A percentile compares a stretch with the other conserved stretches of the same genome.
Conservation (phyloP, 73 alveolate genomes). For the Symbiodinium natans region DNA sequence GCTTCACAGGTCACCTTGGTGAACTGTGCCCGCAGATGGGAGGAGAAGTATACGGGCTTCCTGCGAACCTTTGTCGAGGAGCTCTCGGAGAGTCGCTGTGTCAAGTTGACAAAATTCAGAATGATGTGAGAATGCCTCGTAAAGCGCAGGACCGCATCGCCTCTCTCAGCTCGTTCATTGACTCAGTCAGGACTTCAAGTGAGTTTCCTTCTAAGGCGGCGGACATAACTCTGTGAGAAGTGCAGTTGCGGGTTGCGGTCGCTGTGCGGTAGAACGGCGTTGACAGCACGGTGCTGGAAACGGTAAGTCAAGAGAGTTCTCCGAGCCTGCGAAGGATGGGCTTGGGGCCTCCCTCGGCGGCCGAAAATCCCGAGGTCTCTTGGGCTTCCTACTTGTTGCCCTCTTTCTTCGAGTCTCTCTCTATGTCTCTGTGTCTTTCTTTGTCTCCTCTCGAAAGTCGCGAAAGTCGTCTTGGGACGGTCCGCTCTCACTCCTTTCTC, state of each 20-base stretch:
- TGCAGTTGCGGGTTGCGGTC: background rate
- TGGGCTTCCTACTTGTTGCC: no score
- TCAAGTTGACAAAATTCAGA: no score
- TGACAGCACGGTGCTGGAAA: no score
- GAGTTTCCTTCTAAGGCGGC: no score
- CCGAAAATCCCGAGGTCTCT: conserved; percentile 43
- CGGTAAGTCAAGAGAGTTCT: no score
- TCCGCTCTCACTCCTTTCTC: no score
- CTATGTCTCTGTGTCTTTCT: no score
- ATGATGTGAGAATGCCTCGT: no score
- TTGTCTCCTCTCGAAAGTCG: no score
- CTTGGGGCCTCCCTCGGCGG: conserved; percentile 79
- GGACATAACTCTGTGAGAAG: no score
- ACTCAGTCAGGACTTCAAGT: conserved; percentile 9
- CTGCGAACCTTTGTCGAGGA: conserved; percentile 48
- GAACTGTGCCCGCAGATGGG: conserved; percentile 67
- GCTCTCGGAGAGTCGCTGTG: background rate
- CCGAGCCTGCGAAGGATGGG: conserved; percentile 31
- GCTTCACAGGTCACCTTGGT: conserved; percentile 41
- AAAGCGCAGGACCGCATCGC: conserved; percentile 39
- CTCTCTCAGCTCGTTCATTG: conserved; percentile 54
- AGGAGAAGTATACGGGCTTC: conserved; percentile 73
- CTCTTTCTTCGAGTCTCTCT: no score
- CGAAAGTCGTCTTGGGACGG: no score
- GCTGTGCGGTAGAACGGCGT: background rate